Evolutionary conservation across 2,329 filamentous ascomycete species (phyloP).

Genomic region (Fusarium austroafricanum): DNA sequence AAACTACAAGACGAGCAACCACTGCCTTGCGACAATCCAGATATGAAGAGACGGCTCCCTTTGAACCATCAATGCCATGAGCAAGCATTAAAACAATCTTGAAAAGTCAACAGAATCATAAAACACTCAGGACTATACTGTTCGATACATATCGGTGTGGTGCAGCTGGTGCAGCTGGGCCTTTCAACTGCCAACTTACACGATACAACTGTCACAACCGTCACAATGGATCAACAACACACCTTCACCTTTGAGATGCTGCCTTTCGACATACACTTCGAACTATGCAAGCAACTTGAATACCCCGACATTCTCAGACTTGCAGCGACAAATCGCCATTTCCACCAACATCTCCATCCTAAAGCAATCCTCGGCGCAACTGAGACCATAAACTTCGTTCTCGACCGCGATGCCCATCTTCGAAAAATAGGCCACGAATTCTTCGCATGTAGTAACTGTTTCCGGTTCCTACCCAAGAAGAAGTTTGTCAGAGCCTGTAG

Average conservation of each 20-base stretch:
- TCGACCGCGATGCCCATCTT: slow-evolving; percentile 1
- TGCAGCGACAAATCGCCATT: slow-evolving; percentile 22
- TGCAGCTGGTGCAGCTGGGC: neutral
- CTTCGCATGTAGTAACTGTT: slow-evolving; percentile 35
- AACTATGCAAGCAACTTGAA: slow-evolving; percentile 20
- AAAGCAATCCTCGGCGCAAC: neutral
- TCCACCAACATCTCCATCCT: slow-evolving; percentile 17
- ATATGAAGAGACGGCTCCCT: neutral
- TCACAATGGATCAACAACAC: slow-evolving; percentile 15
- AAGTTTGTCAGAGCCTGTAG: slow-evolving; percentile 8
- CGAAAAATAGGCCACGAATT: neutral
- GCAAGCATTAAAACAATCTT: neutral
- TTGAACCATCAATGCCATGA: neutral
- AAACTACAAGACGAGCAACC: neutral
- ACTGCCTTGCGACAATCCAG: neutral
- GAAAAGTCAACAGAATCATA: neutral
- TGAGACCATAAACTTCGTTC: slow-evolving; percentile 4
- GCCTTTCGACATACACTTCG: slow-evolving; percentile 35
- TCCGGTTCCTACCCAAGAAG: slow-evolving; percentile 15
- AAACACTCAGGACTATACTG: no score
- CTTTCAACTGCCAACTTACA: neutral
- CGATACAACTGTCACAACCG: neutral
- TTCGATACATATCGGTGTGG: neutral
- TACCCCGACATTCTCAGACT: slow-evolving; percentile 20
- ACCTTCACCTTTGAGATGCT: slow-evolving; percentile 13